Percentiles rank a stretch among this genome's conserved stretches.
Evolutionary conservation across 768 basidiomycete species (phyloP).

Genomic region (Amanita phalloides): DNA sequence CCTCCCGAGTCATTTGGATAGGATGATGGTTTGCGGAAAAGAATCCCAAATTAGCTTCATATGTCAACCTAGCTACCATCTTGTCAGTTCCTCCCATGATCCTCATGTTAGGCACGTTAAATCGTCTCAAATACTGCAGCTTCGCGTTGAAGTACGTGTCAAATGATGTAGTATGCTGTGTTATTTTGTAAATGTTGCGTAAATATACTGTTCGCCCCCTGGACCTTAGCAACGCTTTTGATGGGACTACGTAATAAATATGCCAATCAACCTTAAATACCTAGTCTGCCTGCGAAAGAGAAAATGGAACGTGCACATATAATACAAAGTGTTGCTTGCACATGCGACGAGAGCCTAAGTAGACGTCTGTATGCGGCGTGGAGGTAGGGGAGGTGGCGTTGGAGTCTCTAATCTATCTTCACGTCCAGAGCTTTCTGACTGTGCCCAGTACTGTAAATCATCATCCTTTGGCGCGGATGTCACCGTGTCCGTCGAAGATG

Average conservation of each 20-base stretch:
- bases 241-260: too few relatives aligned
- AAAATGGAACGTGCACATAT: background rate
- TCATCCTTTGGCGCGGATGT: conserved; percentile 41
- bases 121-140: too few relatives aligned
- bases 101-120: too few relatives aligned
- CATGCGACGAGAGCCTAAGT: conserved; percentile 5
- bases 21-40: background rate
- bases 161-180: too few relatives aligned
- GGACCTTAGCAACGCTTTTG: too few relatives aligned
- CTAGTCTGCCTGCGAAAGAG: background rate
- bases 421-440: conserved; percentile 1
- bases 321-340: conserved; percentile 1
- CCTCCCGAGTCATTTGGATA: background rate
- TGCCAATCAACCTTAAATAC: background rate
- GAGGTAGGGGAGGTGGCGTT: conserved; percentile 18
- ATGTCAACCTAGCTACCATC: background rate
- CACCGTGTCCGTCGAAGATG: conserved; percentile 10
- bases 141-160: too few relatives aligned
- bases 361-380: conserved; percentile 15
- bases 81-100: background rate
- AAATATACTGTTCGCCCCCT: too few relatives aligned
- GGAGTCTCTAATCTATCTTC: background rate
- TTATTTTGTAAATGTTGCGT: too few relatives aligned
- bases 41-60: background rate
- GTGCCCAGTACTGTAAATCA: conserved; percentile 11